Conservation (phyloP, 129 eudicot genomes). For the Flaveria linearis region DNA sequence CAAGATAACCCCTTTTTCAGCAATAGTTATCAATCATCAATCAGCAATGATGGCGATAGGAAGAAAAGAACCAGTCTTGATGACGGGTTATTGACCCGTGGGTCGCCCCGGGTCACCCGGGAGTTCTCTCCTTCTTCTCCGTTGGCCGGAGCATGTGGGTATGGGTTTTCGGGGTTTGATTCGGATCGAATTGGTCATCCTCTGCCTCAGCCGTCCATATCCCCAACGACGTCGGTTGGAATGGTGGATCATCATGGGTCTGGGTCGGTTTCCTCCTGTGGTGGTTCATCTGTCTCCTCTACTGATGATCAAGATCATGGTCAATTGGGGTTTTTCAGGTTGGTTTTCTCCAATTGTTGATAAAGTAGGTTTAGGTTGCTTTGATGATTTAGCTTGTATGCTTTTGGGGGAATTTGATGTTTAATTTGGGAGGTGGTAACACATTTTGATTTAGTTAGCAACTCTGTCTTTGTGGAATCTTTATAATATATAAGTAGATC, state of each 20-base stretch:
- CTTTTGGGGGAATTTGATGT: not conserved
- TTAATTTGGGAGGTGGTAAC: too few species aligned
- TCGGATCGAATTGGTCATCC: constrained; percentile 52
- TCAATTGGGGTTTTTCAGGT: constrained; percentile 64
- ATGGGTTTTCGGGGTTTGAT: constrained; percentile 33
- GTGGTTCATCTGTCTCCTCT: constrained; percentile 76
- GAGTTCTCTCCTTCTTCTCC: constrained; percentile 38
- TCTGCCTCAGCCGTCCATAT: constrained; percentile 54
- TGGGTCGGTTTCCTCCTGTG: constrained; percentile 75
- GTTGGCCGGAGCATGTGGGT: not conserved
- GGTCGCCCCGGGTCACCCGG: constrained; percentile 45
- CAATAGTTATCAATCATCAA: constrained; percentile 25
- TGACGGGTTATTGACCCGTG: constrained; percentile 33
- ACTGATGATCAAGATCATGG: constrained; percentile 60
- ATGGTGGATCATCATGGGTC: constrained; percentile 28
- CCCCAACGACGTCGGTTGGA: constrained; percentile 38
- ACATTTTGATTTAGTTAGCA: too few species aligned
- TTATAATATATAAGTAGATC: not conserved
- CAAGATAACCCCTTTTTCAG: constrained; percentile 37
- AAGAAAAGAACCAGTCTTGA: constrained; percentile 45
- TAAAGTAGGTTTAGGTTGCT: too few species aligned
- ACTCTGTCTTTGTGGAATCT: too few species aligned
- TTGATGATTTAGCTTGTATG: too few species aligned
- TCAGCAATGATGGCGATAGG: constrained; percentile 6
- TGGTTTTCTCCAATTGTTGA: constrained; percentile 4